Evolutionary conservation across 139 green algal species (phyloP).

Genomic region (Deuterostichococcus epilithicus): DNA sequence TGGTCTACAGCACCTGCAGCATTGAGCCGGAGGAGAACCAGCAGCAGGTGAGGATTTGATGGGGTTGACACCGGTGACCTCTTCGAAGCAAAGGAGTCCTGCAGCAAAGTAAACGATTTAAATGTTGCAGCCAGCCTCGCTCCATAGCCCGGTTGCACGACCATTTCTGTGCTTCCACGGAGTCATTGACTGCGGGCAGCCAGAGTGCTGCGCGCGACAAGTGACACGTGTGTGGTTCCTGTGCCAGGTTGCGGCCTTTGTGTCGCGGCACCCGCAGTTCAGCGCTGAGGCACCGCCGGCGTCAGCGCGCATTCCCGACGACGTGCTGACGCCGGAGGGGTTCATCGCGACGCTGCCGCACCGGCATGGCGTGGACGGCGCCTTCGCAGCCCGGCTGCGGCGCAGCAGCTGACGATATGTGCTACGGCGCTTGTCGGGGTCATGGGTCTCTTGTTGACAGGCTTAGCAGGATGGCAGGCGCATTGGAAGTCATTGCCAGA

Average conservation of each 20-base stretch:
- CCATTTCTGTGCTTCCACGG: too few relatives aligned
- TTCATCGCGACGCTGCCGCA: constrained; percentile 74
- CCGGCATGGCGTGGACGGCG: constrained; percentile 75
- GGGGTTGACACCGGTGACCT: too few relatives aligned
- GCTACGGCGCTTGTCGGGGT: too few relatives aligned
- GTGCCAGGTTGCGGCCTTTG: constrained; percentile 33
- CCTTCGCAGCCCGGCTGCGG: constrained; percentile 72
- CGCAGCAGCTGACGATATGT: too few relatives aligned
- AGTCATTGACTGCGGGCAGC: too few relatives aligned
- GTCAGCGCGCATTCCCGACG: background rate
- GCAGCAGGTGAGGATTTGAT: constrained; percentile 23
- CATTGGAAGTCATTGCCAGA: too few relatives aligned
- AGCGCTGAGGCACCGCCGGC: constrained; percentile 9
- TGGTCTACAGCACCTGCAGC: constrained; percentile 89
- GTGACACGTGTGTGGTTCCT: background rate
- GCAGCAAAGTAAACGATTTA: background rate
- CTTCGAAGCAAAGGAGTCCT: background rate
- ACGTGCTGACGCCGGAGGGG: constrained; percentile 44
- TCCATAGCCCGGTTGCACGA: too few relatives aligned
- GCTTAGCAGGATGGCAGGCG: too few relatives aligned
- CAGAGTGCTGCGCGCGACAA: background rate
- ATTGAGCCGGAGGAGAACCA: constrained; percentile 66
- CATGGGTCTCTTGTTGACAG: too few relatives aligned
- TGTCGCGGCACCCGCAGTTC: constrained; percentile 32
- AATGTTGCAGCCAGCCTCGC: too few relatives aligned